phyloP scores from a whole-genome alignment of 139 green algal species.

The Chlamydomonas sp. region DNA sequence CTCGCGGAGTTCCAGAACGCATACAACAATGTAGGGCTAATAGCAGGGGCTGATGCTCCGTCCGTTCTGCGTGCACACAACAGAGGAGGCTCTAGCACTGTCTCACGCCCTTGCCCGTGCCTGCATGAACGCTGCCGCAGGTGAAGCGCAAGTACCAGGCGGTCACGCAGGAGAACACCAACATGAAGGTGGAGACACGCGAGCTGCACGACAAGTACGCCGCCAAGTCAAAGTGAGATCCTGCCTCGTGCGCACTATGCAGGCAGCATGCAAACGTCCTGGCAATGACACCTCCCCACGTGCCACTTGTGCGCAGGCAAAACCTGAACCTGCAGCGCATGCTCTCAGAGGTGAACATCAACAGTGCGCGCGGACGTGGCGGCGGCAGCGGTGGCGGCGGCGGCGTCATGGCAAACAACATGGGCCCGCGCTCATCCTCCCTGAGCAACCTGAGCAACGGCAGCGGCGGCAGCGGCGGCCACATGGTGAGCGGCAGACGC shows the following conservation, averaged over 20 bases:
- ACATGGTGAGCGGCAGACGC: constrained; percentile 12
- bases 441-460: constrained; percentile 14
- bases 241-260: no score
- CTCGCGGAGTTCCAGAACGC: constrained; percentile 52
- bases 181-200: constrained; percentile 47
- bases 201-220: constrained; percentile 68
- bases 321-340: constrained; percentile 53
- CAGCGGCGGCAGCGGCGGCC: not conserved
- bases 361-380: no score
- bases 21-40: constrained; percentile 36
- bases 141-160: constrained; percentile 65
- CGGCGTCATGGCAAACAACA: not conserved
- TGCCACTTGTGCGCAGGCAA: constrained; percentile 35
- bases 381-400: constrained; percentile 8
- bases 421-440: not conserved
- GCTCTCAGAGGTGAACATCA: constrained; percentile 32
- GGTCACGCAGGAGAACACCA: constrained; percentile 32
- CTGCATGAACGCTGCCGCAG: no score
- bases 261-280: not conserved
- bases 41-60: no score
- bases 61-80: no score
- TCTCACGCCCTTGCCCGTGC: no score
- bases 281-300: not conserved
- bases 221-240: constrained; percentile 53
- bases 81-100: no score